Percentiles rank a stretch among this genome's conserved stretches.
Conservation (phyloP, 2,329 filamentous ascomycete species). For the Stemphylium vesicarium region DNA sequence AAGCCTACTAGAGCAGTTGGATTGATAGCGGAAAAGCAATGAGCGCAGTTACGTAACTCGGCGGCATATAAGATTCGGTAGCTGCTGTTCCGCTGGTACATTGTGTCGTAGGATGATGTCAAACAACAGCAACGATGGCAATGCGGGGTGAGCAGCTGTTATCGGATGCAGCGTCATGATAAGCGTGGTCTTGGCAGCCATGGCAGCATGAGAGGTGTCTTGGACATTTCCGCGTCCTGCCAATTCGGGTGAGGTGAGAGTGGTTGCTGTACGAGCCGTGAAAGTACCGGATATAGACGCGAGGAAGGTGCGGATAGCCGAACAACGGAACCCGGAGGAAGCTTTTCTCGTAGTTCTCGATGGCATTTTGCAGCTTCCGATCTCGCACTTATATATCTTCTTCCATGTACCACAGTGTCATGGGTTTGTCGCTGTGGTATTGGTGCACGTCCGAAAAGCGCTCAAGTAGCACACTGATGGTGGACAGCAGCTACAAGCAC, state of each 20-base stretch:
- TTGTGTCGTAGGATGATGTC: slow-evolving; percentile 1
- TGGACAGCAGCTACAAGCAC: too few relatives aligned
- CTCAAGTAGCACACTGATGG: too few relatives aligned
- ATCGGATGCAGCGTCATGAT: slow-evolving; percentile 4
- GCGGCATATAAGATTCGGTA: too few relatives aligned
- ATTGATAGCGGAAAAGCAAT: neutral
- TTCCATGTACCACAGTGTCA: too few relatives aligned
- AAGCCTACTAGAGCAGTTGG: neutral
- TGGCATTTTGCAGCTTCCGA: neutral
- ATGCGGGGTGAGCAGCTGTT: slow-evolving; percentile 11
- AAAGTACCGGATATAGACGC: neutral
- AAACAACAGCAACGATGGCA: slow-evolving; percentile 3
- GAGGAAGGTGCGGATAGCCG: neutral
- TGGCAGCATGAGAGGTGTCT: slow-evolving; percentile 14
- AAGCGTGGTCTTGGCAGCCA: slow-evolving; percentile 19
- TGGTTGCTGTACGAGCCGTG: neutral
- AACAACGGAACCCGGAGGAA: neutral
- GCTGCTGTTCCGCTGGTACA: neutral
- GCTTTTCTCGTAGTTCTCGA: neutral
- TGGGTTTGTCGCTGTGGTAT: too few relatives aligned
- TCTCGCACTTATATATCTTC: neutral
- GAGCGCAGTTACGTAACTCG: neutral
- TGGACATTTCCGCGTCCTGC: neutral
- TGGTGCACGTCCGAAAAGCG: neutral
- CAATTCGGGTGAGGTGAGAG: neutral